Evolutionary conservation across 2,329 filamentous ascomycete species (phyloP), one percentile per base, ranked within the genome.

Genomic region (Talaromyces funiculosus): DNA sequence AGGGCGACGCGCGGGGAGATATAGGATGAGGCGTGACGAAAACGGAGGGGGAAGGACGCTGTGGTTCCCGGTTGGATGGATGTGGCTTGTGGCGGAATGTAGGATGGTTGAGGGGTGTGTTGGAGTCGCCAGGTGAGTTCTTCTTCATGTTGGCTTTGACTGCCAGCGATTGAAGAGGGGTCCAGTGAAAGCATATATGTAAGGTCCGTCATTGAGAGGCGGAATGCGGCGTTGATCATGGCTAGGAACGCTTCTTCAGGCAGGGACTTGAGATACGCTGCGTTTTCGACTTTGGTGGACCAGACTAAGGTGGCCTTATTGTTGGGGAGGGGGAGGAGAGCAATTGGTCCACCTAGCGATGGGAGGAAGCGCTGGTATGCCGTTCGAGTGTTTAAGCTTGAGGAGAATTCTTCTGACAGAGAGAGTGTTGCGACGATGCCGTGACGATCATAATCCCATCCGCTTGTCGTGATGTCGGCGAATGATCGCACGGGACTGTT

Each of bases 321-420:
- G 20, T 90, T 89, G 0, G 94, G 94, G 8, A 99, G 80, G 1
- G 94, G 94, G 1, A 99, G 84, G 77, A 97, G 86, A 18, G 94
- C 94, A 56, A 97, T 86, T 0, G 94, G 94, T 0, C 94, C 94
- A 0, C 78, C 77, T 4, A 80, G 69, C 4, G 90, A 90, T 3
- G 94, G 94, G 14, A 99, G 81, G 78, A 99, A 99, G 59, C 94
- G 86, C 77, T 99, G 94, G 73, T 96, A 99, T 26, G 94, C 94
- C 53, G 88, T 91, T 72, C 90, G 91, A 68, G 71, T 78, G 53
- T 79, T 77, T 26, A 22, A 20, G 10, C 69, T 67, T 62, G 72
- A 71, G 6, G 68, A 71, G 7, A 68, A 61, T 3, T 64, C 63
- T 45, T 63, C 76, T 59, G 89, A 84, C 22, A 97, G 81, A 66